Evolutionary conservation across 1,139 yeast species (phyloP).

Genomic region (Candida tropicalis): DNA sequence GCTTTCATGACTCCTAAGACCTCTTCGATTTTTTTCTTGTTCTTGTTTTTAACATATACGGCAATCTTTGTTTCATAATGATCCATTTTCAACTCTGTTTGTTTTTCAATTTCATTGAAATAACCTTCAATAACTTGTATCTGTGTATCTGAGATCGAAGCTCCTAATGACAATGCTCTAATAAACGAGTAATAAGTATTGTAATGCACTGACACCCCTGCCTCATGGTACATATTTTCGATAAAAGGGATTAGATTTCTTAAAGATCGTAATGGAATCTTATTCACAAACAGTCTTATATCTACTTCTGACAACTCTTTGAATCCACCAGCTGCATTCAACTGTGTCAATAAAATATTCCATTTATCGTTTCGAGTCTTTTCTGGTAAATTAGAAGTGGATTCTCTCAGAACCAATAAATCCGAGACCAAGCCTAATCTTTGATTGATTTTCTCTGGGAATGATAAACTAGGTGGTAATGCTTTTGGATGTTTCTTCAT

Average conservation of each 20-base stretch:
- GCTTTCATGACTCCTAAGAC: conserved; percentile 52
- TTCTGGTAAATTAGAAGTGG: not conserved
- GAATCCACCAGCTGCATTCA: conserved; percentile 46
- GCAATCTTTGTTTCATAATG: conserved; percentile 37
- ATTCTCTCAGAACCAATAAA: conserved; percentile 31
- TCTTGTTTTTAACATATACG: conserved; percentile 41
- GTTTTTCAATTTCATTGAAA: conserved; percentile 18
- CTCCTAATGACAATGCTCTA: conserved; percentile 36
- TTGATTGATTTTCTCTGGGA: conserved; percentile 48
- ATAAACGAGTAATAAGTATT: conserved; percentile 49
- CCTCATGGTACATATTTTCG: conserved; percentile 36
- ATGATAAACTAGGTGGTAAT: conserved; percentile 14
- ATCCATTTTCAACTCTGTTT: conserved; percentile 14
- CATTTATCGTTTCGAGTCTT: conserved; percentile 54
- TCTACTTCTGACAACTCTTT: conserved; percentile 36
- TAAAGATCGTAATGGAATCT: conserved; percentile 45
- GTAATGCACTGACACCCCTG: conserved; percentile 33
- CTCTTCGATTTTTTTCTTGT: conserved; percentile 35
- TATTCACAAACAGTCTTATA: conserved; percentile 42
- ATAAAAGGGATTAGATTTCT: conserved; percentile 35
- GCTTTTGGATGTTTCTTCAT: not conserved
- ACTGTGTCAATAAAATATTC: conserved; percentile 52
- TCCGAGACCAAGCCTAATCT: conserved; percentile 52
- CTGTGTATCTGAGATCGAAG: conserved; percentile 24
- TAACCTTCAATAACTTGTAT: conserved; percentile 29